Base-by-base conservation (phyloP, 2,329 filamentous ascomycete species). In the Cucurbitaria berberidis region DNA sequence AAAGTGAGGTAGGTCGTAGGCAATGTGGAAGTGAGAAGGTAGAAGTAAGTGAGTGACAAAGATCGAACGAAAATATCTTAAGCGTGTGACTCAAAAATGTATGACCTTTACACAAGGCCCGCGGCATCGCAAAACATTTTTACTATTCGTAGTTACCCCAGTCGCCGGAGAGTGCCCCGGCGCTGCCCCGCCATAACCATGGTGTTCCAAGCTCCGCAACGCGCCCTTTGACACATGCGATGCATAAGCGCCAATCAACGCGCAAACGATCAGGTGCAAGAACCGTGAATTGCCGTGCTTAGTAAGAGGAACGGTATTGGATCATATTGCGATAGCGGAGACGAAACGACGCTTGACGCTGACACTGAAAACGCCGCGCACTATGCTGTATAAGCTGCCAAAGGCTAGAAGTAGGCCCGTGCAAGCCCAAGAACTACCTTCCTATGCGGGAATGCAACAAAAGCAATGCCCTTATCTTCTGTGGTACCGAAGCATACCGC, bases 251-350 rank as follows among this genome's bases (percentile, higher is more conserved):
- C 64, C 57, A 64, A 64, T 63, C 56, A 62, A 48, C 46, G 41
- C 43, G 43, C 42, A 34, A 34, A 21, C 32, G 42, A 36, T 51
- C 42, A 35, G 30, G 19, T 22, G 32, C 30, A 22, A 41, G 40
- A 34, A 34, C 63, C 66, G 66, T 60, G 60, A 63, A 69, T 66
- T 66, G 55, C 66, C 66, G 64, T 53, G 40, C 34, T 62, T 60
- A 62, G 59, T 62, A 48, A 59, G 54, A 13, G 4, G 11, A 30
- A 30, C 29, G 29, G 9, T 13, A 30, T 1, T n/a, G n/a, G n/a
- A 48, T 42, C 35, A 45, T 39, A 39, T 29, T 53, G 56, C 51
- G 26, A 52, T 60, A 53, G 53, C 49, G 45, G 51, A 50, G 44
- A 27, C 49, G 48, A 38, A 36, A 51, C 38, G n/a, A 38, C 40